Percentiles rank a stretch among this genome's conserved stretches.
phyloP scores from a whole-genome alignment of 169 alveolate species.

The Cryptosporidium sp. region DNA sequence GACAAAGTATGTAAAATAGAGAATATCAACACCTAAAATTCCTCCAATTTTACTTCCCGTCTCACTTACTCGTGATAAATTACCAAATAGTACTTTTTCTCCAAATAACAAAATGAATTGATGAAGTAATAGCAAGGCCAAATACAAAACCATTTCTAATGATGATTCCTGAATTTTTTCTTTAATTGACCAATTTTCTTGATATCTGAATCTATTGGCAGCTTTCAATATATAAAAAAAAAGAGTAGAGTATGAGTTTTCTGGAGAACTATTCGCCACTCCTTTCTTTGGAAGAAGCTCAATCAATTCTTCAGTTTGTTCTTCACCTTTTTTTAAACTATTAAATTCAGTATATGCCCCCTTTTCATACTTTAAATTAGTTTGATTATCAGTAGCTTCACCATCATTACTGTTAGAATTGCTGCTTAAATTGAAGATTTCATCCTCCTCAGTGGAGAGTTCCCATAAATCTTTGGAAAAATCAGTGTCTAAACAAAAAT shows the following conservation, averaged over 20 bases:
- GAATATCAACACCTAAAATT: neutral
- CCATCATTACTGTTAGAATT: neutral
- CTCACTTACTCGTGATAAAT: neutral
- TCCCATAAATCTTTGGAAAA: slow-evolving; percentile 59
- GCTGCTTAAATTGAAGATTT: neutral
- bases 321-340: neutral
- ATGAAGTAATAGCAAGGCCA: slow-evolving; percentile 17
- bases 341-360: neutral
- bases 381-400: neutral
- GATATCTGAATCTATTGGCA: slow-evolving; percentile 42
- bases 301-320: neutral
- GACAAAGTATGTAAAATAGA: slow-evolving; percentile 32
- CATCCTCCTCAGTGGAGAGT: slow-evolving; percentile 32
- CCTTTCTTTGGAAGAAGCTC: slow-evolving; percentile 27
- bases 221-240: slow-evolving; percentile 40
- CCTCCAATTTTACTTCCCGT: neutral
- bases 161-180: slow-evolving; percentile 24
- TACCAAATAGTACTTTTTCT: slow-evolving; percentile 33
- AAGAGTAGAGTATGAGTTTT: slow-evolving; percentile 30
- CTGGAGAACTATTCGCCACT: neutral
- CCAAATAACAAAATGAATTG: slow-evolving; percentile 43
- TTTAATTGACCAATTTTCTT: slow-evolving; percentile 20
- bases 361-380: neutral
- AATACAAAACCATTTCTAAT: slow-evolving; percentile 19
- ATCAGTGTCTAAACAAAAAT: slow-evolving; percentile 30